Evolutionary conservation across 2,329 filamentous ascomycete species (phyloP), one percentile per base, ranked within the genome.

Genomic region (Lachnellula subtilissima): DNA sequence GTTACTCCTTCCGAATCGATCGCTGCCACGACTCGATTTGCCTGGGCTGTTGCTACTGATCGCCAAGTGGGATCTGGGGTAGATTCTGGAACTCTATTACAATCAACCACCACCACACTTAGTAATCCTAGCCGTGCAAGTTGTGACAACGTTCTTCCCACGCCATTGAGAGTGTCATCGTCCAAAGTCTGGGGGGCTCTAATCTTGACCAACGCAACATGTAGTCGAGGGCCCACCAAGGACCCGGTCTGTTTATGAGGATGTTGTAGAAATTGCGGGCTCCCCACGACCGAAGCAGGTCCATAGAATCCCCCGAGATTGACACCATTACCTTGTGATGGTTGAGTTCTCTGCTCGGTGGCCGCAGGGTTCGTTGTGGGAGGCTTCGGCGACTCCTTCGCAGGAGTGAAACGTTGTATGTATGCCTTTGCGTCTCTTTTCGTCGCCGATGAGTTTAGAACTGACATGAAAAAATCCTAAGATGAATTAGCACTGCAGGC

Each of bases 391-490:
- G 63, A 17, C 64, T 67, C 52, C 60, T 69, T 57, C 58, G 69
- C 59, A 8, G 75, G 73, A 50, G 84, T 86, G 70, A 97, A 96
- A 59, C 91, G 92, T 64, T 94, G 88, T 15, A 99, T 80, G 69
- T 97, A 99, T 39, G 89, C 86, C 72, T 89, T 92, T 48, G 92
- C 91, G 75, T 99, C 94, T 65, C 94, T 85, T 73, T 92, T 96
- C 0, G 93, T 97, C 5, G 92, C 89, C 11, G 91, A 91, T 17
- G 92, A 91, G 67, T 89, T 90, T 35, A 99, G 78, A 3, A 97
- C 83, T 15, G 91, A 92, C 35, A 95, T 80, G 65, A 96, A 86
- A 66, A 96, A 88, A 68, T 96, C 90, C 87, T 91, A 36, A n/a
- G 25, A 35, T 48, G n/a, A 42, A 25, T 62, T 25, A 65, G 56